Conservation (phyloP, 2,329 filamentous ascomycete species). For the Curvularia hawaiiensis region DNA sequence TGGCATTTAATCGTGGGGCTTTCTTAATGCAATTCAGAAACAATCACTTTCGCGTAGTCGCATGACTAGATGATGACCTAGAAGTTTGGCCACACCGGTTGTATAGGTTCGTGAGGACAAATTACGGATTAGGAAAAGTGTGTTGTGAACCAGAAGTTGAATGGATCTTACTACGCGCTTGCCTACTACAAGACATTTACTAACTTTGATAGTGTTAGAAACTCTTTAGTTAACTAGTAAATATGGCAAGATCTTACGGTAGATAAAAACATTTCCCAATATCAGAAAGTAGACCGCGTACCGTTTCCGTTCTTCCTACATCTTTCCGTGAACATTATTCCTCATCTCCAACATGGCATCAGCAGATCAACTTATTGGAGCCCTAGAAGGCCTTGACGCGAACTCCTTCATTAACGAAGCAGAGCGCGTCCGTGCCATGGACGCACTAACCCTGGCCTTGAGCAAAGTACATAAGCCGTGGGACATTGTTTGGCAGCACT, state of each 20-base stretch:
- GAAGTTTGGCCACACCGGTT: background rate
- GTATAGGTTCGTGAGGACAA: background rate
- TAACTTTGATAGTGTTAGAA: background rate
- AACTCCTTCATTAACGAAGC: slow-evolving; percentile 9
- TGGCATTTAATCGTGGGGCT: background rate
- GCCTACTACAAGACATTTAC: background rate
- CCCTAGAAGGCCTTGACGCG: slow-evolving; percentile 7
- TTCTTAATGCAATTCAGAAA: background rate
- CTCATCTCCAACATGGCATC: background rate
- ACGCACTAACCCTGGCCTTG: slow-evolving; percentile 7
- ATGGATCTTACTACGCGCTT: background rate
- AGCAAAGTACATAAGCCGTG: slow-evolving; percentile 11
- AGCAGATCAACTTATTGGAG: slow-evolving; percentile 10
- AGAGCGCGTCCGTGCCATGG: slow-evolving; percentile 10
- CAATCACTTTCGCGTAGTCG: background rate
- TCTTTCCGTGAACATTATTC: background rate
- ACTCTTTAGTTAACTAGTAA: background rate
- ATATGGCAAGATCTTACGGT: background rate
- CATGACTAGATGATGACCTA: background rate
- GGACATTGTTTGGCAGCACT: slow-evolving; percentile 11
- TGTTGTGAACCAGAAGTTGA: too few species aligned
- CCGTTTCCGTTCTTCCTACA: background rate
- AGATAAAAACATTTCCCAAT: background rate
- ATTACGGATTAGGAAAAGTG: background rate
- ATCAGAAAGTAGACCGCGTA: background rate